Conservation (phyloP, 306 rosid species). For the Vigna unguiculata region DNA sequence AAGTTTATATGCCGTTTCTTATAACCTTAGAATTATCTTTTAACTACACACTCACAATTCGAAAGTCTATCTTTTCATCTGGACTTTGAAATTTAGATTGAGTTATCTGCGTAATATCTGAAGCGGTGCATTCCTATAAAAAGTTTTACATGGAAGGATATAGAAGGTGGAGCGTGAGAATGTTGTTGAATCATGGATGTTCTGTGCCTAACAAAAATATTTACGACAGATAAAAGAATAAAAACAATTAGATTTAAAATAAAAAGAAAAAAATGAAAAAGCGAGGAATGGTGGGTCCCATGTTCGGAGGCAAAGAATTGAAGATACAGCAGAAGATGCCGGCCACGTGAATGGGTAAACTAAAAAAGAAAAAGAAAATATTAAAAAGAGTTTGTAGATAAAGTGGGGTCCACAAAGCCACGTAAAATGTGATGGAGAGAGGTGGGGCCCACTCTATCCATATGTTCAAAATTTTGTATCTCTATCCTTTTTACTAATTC, state of each 20-base stretch:
- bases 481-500: background rate
- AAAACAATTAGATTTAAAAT: too few species aligned
- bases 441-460: conserved; percentile 3
- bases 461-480: background rate
- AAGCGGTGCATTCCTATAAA: too few species aligned
- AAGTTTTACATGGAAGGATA: too few species aligned
- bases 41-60: too few species aligned
- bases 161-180: background rate
- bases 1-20: too few species aligned
- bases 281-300: conserved; percentile 39
- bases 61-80: too few species aligned
- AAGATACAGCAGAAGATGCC: conserved; percentile 18
- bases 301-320: background rate
- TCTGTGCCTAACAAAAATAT: too few species aligned
- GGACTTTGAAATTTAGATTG: too few species aligned
- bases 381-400: conserved; percentile 51
- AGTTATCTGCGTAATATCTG: too few species aligned
- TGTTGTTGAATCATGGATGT: background rate
- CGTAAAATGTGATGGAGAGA: conserved; percentile 15
- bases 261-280: background rate
- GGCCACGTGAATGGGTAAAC: conserved; percentile 40
- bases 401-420: conserved; percentile 55
- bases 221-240: too few species aligned
- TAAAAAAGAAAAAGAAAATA: background rate
- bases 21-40: too few species aligned